These are phyloP conservation scores for Rusavskia elegans DNA, from an alignment of 495 filamentous ascomycete genomes.

Conservation along the genomic window DNA sequence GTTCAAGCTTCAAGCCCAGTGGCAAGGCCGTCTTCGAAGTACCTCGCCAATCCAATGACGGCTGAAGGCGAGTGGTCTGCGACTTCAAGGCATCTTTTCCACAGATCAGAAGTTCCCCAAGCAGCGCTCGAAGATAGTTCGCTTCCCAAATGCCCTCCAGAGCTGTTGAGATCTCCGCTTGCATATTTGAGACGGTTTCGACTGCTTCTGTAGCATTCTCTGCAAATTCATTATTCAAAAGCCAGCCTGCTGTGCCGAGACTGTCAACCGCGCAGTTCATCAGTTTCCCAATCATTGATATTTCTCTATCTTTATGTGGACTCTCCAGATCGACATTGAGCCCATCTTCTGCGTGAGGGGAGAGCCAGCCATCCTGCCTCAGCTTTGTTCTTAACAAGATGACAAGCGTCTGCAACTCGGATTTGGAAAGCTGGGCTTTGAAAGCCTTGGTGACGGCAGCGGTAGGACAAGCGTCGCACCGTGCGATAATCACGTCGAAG, in stretches of 20 bases:
- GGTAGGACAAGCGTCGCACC: constrained; percentile 47
- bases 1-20: constrained; percentile 54
- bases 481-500: constrained; percentile 27
- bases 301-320: constrained; percentile 31
- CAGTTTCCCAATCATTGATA: constrained; percentile 40
- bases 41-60: constrained; percentile 10
- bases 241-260: constrained; percentile 70
- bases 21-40: constrained; percentile 35
- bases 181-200: constrained; percentile 45
- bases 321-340: constrained; percentile 36
- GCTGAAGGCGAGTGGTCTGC: constrained; percentile 1
- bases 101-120: constrained; percentile 57
- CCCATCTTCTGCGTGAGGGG: constrained; percentile 43
- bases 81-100: constrained; percentile 28
- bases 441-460: constrained; percentile 42
- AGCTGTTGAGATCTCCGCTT: constrained; percentile 57
- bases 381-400: constrained; percentile 55
- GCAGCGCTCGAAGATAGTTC: constrained; percentile 46
- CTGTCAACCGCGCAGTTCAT: constrained; percentile 68
- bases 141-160: constrained; percentile 65
- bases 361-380: constrained; percentile 49
- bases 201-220: constrained; percentile 42
- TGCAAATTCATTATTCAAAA: constrained; percentile 40
- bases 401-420: constrained; percentile 57
- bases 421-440: constrained; percentile 43